Evolutionary conservation across 2,329 filamentous ascomycete species (phyloP), one percentile per base, ranked within the genome.

Genomic region (Botrytis medusae): DNA sequence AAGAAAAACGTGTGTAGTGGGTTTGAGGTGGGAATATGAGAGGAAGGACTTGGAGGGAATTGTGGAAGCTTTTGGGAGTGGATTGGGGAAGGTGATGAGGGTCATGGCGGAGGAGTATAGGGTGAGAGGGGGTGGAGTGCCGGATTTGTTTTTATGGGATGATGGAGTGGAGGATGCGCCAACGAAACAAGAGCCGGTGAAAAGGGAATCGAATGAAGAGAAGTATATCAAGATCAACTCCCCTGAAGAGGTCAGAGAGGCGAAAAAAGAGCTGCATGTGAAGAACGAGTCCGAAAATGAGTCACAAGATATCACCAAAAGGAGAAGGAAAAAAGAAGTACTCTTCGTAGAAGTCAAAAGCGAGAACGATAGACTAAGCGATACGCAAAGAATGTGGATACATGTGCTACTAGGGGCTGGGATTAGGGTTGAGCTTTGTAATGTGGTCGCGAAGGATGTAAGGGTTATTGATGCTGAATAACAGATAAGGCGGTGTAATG

Each of bases 341-440:
- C 51, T 77, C 61, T 81, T 81, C 69, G 77, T 75, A 73, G 76
- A 77, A 71, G 79, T 80, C 76, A 79, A 80, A 80, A 77, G 84
- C 77, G 91, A 90, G 81, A 98, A 97, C 82, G 96, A 99, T 85
- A 90, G 94, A 57, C 85, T 99, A 79, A 98, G 95, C 82, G 96
- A 99, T 84, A 97, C 95, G 29, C 96, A 99, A 84, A 86, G 96
- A 78, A 87, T 99, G 77, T 99, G 96, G 96, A 97, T 98, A 79
- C 93, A 98, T 85, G 94, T 98, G 12, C 86, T 99, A 71, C 92
- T 91, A 12, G 91, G 92, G 1, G 94, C 95, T 1, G 95, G 96
- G 3, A 88, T 98, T 57, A 89, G 87, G 77, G 95, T 98, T 42
- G 95, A 97, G 78, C 85, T 98, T 76, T 97, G 88, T 80, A 88